phyloP scores from a whole-genome alignment of 305 asterid genomes.

The Striga hermonthica region DNA sequence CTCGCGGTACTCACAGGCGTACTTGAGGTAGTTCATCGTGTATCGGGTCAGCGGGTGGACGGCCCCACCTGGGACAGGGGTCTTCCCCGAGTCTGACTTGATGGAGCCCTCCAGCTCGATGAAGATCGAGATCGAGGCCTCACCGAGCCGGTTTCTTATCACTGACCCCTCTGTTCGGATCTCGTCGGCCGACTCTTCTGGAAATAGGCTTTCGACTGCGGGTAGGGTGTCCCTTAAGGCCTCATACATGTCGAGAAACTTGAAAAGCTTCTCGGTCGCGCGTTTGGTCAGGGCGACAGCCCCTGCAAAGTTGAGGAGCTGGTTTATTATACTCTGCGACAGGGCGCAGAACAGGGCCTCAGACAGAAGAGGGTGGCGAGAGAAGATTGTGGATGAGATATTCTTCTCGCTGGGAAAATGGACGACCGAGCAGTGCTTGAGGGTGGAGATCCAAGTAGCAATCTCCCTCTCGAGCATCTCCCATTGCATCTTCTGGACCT shows the following conservation, averaged over 20 bases:
- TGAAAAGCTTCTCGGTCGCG: constrained; percentile 73
- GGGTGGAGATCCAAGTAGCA: constrained; percentile 70
- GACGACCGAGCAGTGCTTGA: constrained; percentile 15
- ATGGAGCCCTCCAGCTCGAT: constrained; percentile 79
- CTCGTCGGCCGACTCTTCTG: constrained; percentile 42
- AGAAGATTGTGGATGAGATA: constrained; percentile 60
- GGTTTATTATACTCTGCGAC: constrained; percentile 50
- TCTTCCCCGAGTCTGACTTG: constrained; percentile 65
- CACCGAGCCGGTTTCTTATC: constrained; percentile 47
- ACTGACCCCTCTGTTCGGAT: neutral
- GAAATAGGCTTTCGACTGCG: constrained; percentile 59
- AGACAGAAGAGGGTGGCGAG: constrained; percentile 37
- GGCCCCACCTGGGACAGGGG: constrained; percentile 78
- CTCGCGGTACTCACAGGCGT: constrained; percentile 59
- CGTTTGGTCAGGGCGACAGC: constrained; percentile 74
- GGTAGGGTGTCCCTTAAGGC: constrained; percentile 70
- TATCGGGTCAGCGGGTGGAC: constrained; percentile 82
- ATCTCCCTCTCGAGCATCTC: constrained; percentile 65
- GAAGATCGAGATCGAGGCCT: constrained; percentile 65
- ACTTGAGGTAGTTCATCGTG: constrained; percentile 79
- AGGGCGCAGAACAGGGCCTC: constrained; percentile 64
- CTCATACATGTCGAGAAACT: constrained; percentile 78
- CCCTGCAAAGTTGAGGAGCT: constrained; percentile 69
- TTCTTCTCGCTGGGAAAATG: constrained; percentile 78
- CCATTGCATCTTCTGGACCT: constrained; percentile 74